phyloP scores from a whole-genome alignment of 2,329 filamentous ascomycete genomes.

The Cladosporium halotolerans region DNA sequence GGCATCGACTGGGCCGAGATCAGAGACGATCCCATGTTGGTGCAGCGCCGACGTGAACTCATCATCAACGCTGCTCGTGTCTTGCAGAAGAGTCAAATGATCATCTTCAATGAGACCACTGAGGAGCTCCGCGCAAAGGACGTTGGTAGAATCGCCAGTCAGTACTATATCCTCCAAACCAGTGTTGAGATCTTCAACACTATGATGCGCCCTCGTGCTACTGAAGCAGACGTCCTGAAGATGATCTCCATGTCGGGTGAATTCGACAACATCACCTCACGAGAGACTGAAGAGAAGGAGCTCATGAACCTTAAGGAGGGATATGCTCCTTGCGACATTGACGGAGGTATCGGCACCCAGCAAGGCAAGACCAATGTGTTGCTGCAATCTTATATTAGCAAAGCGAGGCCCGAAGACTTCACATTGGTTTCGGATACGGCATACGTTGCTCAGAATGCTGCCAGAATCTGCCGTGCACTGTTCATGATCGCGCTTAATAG shows the following conservation, averaged over 20 bases:
- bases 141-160: conserved; percentile 90
- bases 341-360: conserved; percentile 57
- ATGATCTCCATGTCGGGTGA: conserved; percentile 98
- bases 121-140: conserved; percentile 93
- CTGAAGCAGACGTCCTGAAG: conserved; percentile 84
- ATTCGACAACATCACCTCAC: conserved; percentile 91
- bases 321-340: conserved; percentile 69
- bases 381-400: conserved; percentile 87
- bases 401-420: conserved; percentile 84
- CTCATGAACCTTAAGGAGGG: conserved; percentile 67
- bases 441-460: conserved; percentile 92
- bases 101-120: conserved; percentile 92
- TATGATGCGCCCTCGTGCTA: conserved; percentile 80
- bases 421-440: conserved; percentile 85
- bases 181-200: conserved; percentile 95
- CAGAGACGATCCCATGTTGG: conserved; percentile 77
- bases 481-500: conserved; percentile 98
- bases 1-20: conserved; percentile 94
- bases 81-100: conserved; percentile 93
- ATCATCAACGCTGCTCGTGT: conserved; percentile 83
- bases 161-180: conserved; percentile 90
- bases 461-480: conserved; percentile 84
- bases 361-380: conserved; percentile 95
- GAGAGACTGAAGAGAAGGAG: conserved; percentile 86
- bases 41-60: conserved; percentile 76